A percentile compares a stretch with the other conserved stretches of the same genome.
These are phyloP conservation scores for Thraustochytrium striatum DNA, from an alignment of 352 stramenopile species.

Conservation along the genomic window DNA sequence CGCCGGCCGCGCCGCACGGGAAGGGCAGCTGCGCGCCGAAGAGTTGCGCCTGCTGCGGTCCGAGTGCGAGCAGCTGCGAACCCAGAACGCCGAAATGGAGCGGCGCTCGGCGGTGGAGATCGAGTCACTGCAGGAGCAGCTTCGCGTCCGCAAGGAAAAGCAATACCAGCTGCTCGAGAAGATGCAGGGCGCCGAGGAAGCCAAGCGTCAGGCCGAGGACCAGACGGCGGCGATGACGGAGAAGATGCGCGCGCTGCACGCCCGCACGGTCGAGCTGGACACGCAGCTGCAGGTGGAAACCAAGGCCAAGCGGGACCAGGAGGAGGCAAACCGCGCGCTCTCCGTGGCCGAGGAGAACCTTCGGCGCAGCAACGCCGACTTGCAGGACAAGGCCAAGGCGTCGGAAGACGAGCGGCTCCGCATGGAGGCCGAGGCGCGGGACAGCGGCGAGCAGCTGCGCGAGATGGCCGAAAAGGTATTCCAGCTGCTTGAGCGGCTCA, in stretches of 20 bases:
- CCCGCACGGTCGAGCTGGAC: constrained; percentile 83
- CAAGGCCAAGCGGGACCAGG: constrained; percentile 79
- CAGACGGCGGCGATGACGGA: constrained; percentile 80
- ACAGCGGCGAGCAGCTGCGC: constrained; percentile 86
- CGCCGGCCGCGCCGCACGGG: constrained; percentile 71
- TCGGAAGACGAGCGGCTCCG: constrained; percentile 83
- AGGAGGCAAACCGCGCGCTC: constrained; percentile 70
- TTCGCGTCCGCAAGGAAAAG: constrained; percentile 91
- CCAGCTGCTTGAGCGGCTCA: constrained; percentile 88
- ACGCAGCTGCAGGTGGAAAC: constrained; percentile 88
- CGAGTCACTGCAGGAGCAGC: constrained; percentile 88
- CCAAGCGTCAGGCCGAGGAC: constrained; percentile 84
- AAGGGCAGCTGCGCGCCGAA: constrained; percentile 85
- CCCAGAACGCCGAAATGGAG: constrained; percentile 83
- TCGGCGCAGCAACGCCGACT: constrained; percentile 67
- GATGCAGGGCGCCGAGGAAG: constrained; percentile 86
- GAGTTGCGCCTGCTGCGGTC: constrained; percentile 78
- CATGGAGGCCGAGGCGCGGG: constrained; percentile 89
- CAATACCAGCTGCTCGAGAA: constrained; percentile 94
- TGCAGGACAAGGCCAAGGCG: constrained; percentile 76
- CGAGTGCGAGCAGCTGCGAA: constrained; percentile 82
- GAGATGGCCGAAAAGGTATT: constrained; percentile 96
- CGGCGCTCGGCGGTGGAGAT: constrained; percentile 92
- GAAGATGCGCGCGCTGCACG: constrained; percentile 75
- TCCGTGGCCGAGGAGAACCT: constrained; percentile 61